Conservation (phyloP, 352 stramenopile species). For the Pythium dissotocum region DNA sequence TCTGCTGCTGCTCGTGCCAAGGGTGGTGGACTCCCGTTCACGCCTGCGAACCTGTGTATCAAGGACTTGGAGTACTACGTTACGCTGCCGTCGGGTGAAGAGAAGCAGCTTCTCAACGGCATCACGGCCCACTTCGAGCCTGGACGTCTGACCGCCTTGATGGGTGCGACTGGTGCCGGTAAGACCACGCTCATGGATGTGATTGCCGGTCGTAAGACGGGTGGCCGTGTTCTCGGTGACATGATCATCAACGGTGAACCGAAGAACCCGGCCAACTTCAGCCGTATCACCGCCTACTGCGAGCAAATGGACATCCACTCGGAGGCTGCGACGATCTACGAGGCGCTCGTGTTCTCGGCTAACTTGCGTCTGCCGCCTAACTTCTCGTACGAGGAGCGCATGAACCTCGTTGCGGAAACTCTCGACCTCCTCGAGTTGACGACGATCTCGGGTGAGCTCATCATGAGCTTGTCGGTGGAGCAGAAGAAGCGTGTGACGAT, state of each 20-base stretch:
- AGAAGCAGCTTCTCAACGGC: conserved; percentile 41
- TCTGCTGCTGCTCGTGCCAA: conserved; percentile 15
- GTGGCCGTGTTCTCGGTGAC: conserved; percentile 74
- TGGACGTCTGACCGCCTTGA: conserved; percentile 71
- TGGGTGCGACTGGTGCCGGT: conserved; percentile 64
- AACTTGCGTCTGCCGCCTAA: conserved; percentile 71
- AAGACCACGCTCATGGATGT: conserved; percentile 75
- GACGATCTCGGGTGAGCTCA: conserved; percentile 43
- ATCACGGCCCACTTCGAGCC: conserved; percentile 59
- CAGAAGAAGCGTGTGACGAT: conserved; percentile 93
- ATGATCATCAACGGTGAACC: conserved; percentile 90
- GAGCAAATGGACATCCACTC: conserved; percentile 87
- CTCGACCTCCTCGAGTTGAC: conserved; percentile 61
- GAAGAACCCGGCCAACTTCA: conserved; percentile 81
- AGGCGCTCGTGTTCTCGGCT: conserved; percentile 91
- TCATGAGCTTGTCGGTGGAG: conserved; percentile 84
- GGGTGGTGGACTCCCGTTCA: conserved; percentile 38
- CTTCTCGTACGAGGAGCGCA: conserved; percentile 41
- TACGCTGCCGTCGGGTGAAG: conserved; percentile 47
- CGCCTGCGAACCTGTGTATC: conserved; percentile 44
- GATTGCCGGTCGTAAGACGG: conserved; percentile 72
- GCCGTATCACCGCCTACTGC: conserved; percentile 89
- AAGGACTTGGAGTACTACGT: conserved; percentile 53
- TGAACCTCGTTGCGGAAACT: conserved; percentile 54
- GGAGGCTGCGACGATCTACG: conserved; percentile 79